A percentile compares a stretch with the other conserved stretches of the same genome.
phyloP scores from a whole-genome alignment of 306 rosid genomes.

The Dryas drummondii region DNA sequence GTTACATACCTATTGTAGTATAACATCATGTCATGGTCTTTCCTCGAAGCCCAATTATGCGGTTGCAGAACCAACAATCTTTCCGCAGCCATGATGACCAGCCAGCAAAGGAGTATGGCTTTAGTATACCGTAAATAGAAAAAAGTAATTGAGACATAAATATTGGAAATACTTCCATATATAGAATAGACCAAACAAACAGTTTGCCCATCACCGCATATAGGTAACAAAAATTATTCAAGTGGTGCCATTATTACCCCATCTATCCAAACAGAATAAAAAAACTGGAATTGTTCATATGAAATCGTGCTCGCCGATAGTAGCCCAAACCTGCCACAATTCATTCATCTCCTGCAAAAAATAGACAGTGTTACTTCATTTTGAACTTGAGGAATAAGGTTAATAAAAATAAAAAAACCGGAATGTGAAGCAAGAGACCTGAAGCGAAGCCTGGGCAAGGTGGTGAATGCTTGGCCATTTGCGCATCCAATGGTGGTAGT shows the following conservation, averaged over 20 bases:
- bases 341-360: conserved; percentile 79
- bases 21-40: conserved; percentile 22
- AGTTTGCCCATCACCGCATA: no score
- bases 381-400: neutral
- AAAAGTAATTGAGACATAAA: neutral
- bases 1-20: conserved; percentile 11
- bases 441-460: conserved; percentile 76
- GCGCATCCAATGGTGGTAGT: conserved; percentile 74
- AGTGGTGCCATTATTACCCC: no score
- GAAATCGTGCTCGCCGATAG: conserved; percentile 91
- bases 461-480: conserved; percentile 80
- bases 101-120: neutral
- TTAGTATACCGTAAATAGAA: neutral
- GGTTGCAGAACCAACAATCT: conserved; percentile 19
- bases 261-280: no score
- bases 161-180: neutral
- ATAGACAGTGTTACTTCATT: no score
- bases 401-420: neutral
- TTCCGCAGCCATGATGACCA: conserved; percentile 20
- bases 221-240: no score
- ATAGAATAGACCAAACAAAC: neutral
- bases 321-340: conserved; percentile 94
- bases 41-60: conserved; percentile 19
- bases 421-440: conserved; percentile 32
- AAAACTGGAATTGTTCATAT: no score